Conservation (phyloP, 1,284 basidiomycete species). For the Wolfiporia cocos region DNA sequence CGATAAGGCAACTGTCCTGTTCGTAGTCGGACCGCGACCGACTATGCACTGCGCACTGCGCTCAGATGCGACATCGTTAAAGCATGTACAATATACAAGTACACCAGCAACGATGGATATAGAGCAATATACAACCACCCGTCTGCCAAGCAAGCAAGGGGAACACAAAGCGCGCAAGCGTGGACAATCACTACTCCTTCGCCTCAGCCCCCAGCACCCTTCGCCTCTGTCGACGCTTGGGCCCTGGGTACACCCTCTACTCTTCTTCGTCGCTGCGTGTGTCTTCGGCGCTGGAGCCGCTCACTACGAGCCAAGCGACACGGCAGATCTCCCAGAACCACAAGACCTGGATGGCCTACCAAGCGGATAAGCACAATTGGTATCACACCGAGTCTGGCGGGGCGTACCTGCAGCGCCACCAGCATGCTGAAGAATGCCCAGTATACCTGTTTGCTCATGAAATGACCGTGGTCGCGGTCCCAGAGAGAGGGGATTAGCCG, state of each 20-base stretch:
- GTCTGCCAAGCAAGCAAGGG: no score
- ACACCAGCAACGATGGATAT: no score
- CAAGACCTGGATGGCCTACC: slow-evolving; percentile 65
- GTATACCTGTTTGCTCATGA: slow-evolving; percentile 42
- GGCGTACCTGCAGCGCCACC: slow-evolving; percentile 52
- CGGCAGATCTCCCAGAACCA: slow-evolving; percentile 88
- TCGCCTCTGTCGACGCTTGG: slow-evolving; percentile 5
- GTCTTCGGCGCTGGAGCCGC: slow-evolving; percentile 79
- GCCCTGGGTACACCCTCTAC: slow-evolving; percentile 33
- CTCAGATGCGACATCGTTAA: no score
- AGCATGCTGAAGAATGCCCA: slow-evolving; percentile 53
- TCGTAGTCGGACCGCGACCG: background rate
- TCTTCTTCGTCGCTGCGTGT: slow-evolving; percentile 81
- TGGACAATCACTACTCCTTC: slow-evolving; percentile 8
- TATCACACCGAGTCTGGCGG: background rate
- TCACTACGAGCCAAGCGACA: slow-evolving; percentile 77
- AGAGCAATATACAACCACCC: no score
- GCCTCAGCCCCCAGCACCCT: slow-evolving; percentile 9
- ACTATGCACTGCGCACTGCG: no score
- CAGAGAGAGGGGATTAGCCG: slow-evolving; percentile 47
- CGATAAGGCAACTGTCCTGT: slow-evolving; percentile 23
- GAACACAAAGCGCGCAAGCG: background rate
- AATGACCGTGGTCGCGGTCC: slow-evolving; percentile 55
- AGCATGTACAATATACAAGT: no score
- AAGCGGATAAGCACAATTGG: background rate